Evolutionary conservation across 139 green algal species (phyloP), one percentile per base, ranked within the genome.

Genomic region (Diplosphaera chodatii): DNA sequence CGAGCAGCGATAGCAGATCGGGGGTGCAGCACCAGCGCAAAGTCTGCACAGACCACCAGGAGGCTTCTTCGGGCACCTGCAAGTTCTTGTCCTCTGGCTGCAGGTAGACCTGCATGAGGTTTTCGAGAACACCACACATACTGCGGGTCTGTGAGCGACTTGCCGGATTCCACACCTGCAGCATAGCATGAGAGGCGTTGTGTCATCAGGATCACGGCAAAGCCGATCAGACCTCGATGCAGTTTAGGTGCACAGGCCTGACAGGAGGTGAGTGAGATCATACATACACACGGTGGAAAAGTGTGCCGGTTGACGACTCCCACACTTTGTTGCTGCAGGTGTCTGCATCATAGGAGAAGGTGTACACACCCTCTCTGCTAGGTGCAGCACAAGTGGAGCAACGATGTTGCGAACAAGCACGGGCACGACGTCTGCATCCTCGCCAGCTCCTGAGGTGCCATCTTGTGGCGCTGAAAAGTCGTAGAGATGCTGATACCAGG

Each of bases 401-500:
- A 96, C 86, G 69, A 97, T 70, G 66, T 89, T 83, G 71, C 82
- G 74, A 23, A 95, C 85, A 55, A 96, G 79, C 74, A 84, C 79
- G 4, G 89, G 92, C 34, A 97, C 78, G 68, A 96, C 80, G 48
- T 95, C 84, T 27, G 63, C 64, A 40, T 97, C 90, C 1, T 56
- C 55, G 8, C 71, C 40, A 23, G 59, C 70, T 63, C 68, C n/a
- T 10, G 20, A 5, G 40, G 16, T 8, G 28, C 28, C 63, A 13
- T 18, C 63, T 41, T 27, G 40, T 41, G 28, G 63, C 41, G 10
- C 29, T 55, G 34, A 31, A n/a, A 89, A 97, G 34, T 95, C 88
- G 76, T 96, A 97, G 63, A 97, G 82, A 66, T 84, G 37, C 34
- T 83, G 71, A 74, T 96, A 94, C 87, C 87, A 92, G 4, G 74